A percentile compares a stretch with the other conserved stretches of the same genome.
Conservation (phyloP, 768 basidiomycete genomes). For the Lentinus brumalis region DNA sequence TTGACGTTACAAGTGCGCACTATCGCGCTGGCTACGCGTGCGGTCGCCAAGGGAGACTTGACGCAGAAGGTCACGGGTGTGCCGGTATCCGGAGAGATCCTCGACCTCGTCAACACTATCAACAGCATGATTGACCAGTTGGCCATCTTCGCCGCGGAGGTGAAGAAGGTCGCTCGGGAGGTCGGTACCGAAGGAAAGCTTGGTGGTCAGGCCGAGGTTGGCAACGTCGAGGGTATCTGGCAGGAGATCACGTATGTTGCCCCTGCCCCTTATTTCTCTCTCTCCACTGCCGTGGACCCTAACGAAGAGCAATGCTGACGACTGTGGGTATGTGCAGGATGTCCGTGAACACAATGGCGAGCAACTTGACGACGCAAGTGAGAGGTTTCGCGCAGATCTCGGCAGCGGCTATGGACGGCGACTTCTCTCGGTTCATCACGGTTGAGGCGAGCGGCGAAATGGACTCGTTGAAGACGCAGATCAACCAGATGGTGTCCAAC, state of each 20-base stretch:
- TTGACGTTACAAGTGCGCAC: conserved; percentile 92
- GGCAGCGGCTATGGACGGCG: conserved; percentile 97
- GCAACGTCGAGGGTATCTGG: conserved; percentile 97
- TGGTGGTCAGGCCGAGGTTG: conserved; percentile 96
- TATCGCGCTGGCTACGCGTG: conserved; percentile 91
- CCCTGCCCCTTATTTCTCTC: background rate
- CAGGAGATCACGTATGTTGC: conserved; percentile 90
- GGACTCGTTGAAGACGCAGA: conserved; percentile 99
- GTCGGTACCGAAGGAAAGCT: conserved; percentile 99
- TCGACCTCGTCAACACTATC: conserved; percentile 96
- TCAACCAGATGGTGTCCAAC: conserved; percentile 99
- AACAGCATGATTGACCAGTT: conserved; percentile 81
- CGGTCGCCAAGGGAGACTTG: conserved; percentile 92
- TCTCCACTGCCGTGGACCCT: conserved; percentile 20
- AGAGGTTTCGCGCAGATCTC: conserved; percentile 99
- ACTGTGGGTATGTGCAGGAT: conserved; percentile 47
- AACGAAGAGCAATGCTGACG: background rate
- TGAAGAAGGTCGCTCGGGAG: conserved; percentile 95
- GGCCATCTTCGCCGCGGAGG: conserved; percentile 72
- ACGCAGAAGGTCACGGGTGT: conserved; percentile 93
- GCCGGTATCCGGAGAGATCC: conserved; percentile 92
- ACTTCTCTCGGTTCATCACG: conserved; percentile 98
- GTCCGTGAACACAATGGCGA: conserved; percentile 98
- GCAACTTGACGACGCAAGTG: conserved; percentile 96
- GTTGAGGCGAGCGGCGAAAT: conserved; percentile 98